Evolutionary conservation across 148 eudicot species (phyloP).

Genomic region (Persicaria tinctoria): DNA sequence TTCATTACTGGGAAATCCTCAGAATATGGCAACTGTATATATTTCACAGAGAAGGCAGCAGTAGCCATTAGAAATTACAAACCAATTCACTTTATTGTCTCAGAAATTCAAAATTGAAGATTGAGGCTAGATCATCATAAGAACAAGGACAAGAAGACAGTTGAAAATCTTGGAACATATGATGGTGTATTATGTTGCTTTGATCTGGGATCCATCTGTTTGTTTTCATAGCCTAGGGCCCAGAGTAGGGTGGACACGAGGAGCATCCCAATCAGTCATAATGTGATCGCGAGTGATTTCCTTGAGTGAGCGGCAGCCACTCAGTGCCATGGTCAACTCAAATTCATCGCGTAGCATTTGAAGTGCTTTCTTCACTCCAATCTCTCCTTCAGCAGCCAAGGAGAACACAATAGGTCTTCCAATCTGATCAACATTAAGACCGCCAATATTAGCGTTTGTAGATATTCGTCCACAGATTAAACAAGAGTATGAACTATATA

Average conservation of each 20-base stretch:
- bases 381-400: constrained; percentile 76
- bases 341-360: constrained; percentile 79
- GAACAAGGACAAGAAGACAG: constrained; percentile 4
- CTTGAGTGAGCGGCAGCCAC: constrained; percentile 61
- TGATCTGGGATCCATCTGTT: not conserved
- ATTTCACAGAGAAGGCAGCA: not conserved
- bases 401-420: constrained; percentile 73
- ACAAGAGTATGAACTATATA: not conserved
- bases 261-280: constrained; percentile 39
- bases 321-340: constrained; percentile 83
- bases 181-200: not conserved
- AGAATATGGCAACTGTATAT: not conserved
- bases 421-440: constrained; percentile 30
- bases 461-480: too few species aligned
- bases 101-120: constrained; percentile 2
- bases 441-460: not conserved
- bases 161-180: not conserved
- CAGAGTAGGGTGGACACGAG: constrained; percentile 16
- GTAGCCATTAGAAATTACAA: constrained; percentile 5
- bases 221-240: constrained; percentile 28
- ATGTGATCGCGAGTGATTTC: constrained; percentile 66
- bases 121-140: constrained; percentile 4
- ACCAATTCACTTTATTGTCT: constrained; percentile 1
- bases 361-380: constrained; percentile 71
- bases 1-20: not conserved